Evolutionary conservation across 169 alveolate genomes (phyloP).

Genomic region (Babesia divergens): DNA sequence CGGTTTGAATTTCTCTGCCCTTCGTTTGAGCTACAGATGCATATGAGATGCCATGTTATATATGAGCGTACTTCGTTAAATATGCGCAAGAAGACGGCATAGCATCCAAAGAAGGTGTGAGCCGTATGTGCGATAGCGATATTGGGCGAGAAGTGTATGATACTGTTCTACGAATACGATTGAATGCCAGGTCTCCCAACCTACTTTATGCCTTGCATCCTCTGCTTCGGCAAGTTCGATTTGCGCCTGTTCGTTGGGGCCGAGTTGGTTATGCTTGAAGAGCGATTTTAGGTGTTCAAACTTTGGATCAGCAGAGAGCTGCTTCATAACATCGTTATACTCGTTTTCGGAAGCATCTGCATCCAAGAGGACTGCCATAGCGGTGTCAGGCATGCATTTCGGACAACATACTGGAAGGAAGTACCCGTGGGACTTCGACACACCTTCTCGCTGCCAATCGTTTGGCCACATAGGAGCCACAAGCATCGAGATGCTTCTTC

Average conservation of each 20-base stretch:
- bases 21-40: slow-evolving; percentile 50
- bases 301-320: slow-evolving; percentile 52
- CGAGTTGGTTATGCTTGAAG: slow-evolving; percentile 47
- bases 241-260: slow-evolving; percentile 74
- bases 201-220: slow-evolving; percentile 73
- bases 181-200: not conserved
- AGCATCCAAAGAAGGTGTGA: slow-evolving; percentile 78
- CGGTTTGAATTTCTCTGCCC: slow-evolving; percentile 31
- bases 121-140: slow-evolving; percentile 78
- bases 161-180: slow-evolving; percentile 27
- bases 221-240: slow-evolving; percentile 69
- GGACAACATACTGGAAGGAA: slow-evolving; percentile 72
- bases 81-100: slow-evolving; percentile 74
- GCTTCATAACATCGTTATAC: slow-evolving; percentile 25
- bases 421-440: slow-evolving; percentile 80
- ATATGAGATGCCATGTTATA: not conserved
- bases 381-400: not conserved
- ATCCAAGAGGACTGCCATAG: slow-evolving; percentile 41
- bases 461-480: slow-evolving; percentile 70
- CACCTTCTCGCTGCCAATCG: slow-evolving; percentile 73
- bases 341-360: slow-evolving; percentile 7
- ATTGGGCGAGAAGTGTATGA: slow-evolving; percentile 61
- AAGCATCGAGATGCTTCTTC: slow-evolving; percentile 77
- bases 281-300: slow-evolving; percentile 57
- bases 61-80: slow-evolving; percentile 63